Conservation (phyloP, 1,139 yeast genomes). For the Geotrichum aggregatum region DNA sequence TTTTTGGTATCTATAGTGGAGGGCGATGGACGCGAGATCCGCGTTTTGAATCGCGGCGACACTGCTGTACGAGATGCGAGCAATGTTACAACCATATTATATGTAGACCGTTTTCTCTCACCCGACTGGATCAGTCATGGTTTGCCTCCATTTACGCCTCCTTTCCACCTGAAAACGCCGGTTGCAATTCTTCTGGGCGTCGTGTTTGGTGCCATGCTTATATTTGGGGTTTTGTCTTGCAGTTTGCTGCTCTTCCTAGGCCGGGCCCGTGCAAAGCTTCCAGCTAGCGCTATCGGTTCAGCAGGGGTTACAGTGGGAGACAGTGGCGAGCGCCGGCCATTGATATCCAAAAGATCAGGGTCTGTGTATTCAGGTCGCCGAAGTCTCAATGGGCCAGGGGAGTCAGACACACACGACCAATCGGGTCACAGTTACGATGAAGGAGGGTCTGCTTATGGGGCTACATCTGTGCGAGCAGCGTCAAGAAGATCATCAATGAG, state of each 20-base stretch:
- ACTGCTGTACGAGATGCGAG: slow-evolving; percentile 40
- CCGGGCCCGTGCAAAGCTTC: slow-evolving; percentile 16
- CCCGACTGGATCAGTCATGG: slow-evolving; percentile 50
- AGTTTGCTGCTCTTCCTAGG: slow-evolving; percentile 26
- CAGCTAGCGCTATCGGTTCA: not conserved
- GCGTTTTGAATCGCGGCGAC: slow-evolving; percentile 65
- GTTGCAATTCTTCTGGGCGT: slow-evolving; percentile 38
- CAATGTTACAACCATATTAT: slow-evolving; percentile 51
- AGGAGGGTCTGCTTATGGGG: not conserved
- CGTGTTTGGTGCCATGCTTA: slow-evolving; percentile 37
- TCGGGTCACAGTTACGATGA: not conserved
- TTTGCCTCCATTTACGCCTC: slow-evolving; percentile 32
- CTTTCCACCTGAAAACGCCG: slow-evolving; percentile 35
- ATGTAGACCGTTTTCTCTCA: slow-evolving; percentile 65
- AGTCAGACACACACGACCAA: not conserved
- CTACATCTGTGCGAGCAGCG: not conserved
- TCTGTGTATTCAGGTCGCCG: not conserved
- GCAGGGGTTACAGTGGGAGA: not conserved
- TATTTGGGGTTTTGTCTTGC: slow-evolving; percentile 28
- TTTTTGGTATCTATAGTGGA: slow-evolving; percentile 42
- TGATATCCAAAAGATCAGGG: not conserved
- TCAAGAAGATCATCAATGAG: slow-evolving; percentile 8
- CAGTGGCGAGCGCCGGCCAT: slow-evolving; percentile 4
- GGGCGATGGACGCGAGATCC: slow-evolving; percentile 62
- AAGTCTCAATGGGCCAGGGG: not conserved